Evolutionary conservation across 2,329 filamentous ascomycete species (phyloP), one percentile per base, ranked within the genome.

Genomic region (Ophiobolus disseminans): DNA sequence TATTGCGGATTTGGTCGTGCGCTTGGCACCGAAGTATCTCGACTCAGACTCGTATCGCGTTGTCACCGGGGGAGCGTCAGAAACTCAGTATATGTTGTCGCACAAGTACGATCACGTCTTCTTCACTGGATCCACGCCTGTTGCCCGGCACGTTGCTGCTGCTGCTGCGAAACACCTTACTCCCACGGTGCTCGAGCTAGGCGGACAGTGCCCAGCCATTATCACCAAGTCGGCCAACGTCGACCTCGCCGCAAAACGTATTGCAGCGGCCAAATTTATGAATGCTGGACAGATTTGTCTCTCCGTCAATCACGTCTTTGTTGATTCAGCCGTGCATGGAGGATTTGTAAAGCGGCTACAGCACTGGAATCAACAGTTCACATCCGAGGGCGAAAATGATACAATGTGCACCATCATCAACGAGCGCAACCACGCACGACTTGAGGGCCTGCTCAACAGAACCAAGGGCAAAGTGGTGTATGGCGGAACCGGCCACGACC

Each of bases 121-220:
- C 39, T 41, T 41, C 25, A 41, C 39, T 20, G 39, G 39, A 10
- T 41, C 39, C 11, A 41, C 39, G 25, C 39, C 39, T 21, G 26
- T 41, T 17, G 39, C 39, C 7, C 19, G 19, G 19, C 39, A 41
- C 26, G 26, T 41, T 9, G 39, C 26, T 20, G 39, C 26, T 17
- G 75, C 76, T 4, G 77, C 78, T 2, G 76, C 77, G 3, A 75
- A 75, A 31, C 58, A 78, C 48, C 66, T 80, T n/a, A 79, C 78
- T 0, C 74, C 76, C 0, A 68, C 70, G 1, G 72, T 72, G 0
- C 65, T 80, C 2, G 78, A 81, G 50, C 63, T 81, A 1, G 78
- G 78, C 5, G 78, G 78, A 11, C 75, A 76, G 49, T 72, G 65
- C 10, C 78, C 78, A 2, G 76, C 72, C 10, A 76, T 80, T 39